Percentiles rank a stretch among this genome's conserved stretches.
phyloP scores from a whole-genome alignment of 176 grass and related monocot genomes.

The Musa acuminata region DNA sequence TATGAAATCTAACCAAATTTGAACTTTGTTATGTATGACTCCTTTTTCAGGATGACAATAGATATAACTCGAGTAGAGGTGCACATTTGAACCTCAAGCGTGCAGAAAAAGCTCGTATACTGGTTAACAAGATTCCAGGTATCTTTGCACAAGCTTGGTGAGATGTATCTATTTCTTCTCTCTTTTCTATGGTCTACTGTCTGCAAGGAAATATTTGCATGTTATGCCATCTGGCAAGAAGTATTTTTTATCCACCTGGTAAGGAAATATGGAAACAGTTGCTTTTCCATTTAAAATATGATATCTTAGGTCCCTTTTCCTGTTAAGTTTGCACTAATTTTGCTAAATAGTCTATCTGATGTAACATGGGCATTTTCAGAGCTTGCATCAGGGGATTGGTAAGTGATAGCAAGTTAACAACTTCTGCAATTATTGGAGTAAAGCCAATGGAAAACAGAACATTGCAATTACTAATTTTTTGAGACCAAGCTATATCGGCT shows the following conservation, averaged over 20 bases:
- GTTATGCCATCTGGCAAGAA: not conserved
- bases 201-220: not conserved
- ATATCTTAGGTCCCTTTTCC: too few relatives aligned
- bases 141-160: slow-evolving; percentile 15
- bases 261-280: not conserved
- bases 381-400: not conserved
- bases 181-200: not conserved
- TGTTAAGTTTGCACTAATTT: too few relatives aligned
- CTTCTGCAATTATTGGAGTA: not conserved
- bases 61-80: slow-evolving; percentile 86
- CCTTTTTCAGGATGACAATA: slow-evolving; percentile 74
- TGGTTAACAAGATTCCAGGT: slow-evolving; percentile 95
- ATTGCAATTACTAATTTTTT: too few relatives aligned
- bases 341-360: too few relatives aligned
- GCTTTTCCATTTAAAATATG: not conserved
- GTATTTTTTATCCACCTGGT: not conserved
- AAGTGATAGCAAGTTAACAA: not conserved
- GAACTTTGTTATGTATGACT: not conserved
- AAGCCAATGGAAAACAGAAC: not conserved
- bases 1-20: not conserved
- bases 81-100: slow-evolving; percentile 94
- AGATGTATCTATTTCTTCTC: not conserved
- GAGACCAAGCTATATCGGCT: too few relatives aligned
- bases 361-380: not conserved
- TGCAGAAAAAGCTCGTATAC: slow-evolving; percentile 82